Evolutionary conservation across 1,284 basidiomycete genomes (phyloP).

Genomic region (Ganoderma lingzhi): DNA sequence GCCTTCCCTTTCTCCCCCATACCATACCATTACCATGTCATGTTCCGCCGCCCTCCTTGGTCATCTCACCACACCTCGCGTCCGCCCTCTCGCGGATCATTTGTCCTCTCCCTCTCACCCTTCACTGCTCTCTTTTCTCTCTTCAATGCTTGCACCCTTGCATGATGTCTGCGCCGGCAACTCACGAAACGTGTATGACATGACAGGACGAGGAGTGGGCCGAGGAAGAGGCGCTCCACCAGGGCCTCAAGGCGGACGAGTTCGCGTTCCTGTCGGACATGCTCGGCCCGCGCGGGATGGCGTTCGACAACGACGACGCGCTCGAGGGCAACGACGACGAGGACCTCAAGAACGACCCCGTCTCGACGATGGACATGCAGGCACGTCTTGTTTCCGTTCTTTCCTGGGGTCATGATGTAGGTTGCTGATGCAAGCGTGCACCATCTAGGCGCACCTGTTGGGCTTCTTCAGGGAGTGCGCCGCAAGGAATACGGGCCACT

Average conservation of each 20-base stretch:
- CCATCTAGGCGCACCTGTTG: conserved; percentile 66
- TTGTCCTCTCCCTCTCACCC: neutral
- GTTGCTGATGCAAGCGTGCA: neutral
- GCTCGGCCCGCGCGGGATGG: conserved; percentile 61
- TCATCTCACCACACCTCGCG: conserved; percentile 4
- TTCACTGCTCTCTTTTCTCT: neutral
- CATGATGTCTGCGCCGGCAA: neutral
- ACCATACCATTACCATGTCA: neutral
- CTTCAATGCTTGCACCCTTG: neutral
- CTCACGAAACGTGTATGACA: neutral
- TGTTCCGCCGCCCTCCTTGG: neutral
- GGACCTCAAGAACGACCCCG: conserved; percentile 86
- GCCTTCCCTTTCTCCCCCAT: neutral
- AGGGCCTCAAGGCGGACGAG: conserved; percentile 68
- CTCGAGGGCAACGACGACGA: conserved; percentile 81
- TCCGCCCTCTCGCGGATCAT: conserved; percentile 7
- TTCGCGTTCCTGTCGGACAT: conserved; percentile 74
- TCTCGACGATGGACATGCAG: conserved; percentile 90
- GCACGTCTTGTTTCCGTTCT: conserved; percentile 51
- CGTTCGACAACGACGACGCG: conserved; percentile 78
- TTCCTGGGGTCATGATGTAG: neutral
- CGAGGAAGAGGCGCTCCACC: conserved; percentile 72
- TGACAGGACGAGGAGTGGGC: conserved; percentile 87
- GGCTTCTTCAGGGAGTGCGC: conserved; percentile 79
- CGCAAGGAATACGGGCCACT: conserved; percentile 68